A percentile compares a stretch with the other conserved stretches of the same genome.
phyloP scores from a whole-genome alignment of 768 basidiomycete species.

The Pleurotus tuber-regium region DNA sequence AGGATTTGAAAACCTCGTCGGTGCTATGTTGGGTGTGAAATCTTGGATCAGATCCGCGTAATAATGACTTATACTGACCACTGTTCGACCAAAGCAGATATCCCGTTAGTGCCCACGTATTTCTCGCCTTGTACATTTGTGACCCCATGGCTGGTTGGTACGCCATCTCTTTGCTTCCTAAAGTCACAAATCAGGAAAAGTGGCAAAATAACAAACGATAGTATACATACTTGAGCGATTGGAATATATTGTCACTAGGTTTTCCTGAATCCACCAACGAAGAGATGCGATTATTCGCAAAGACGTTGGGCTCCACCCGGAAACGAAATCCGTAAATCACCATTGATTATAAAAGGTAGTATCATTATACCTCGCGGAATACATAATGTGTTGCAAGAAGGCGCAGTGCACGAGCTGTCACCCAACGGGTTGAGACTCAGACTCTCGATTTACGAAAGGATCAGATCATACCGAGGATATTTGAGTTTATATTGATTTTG shows the following conservation, averaged over 20 bases:
- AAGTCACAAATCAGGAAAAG: background rate
- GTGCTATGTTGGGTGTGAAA: background rate
- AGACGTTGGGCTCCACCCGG: constrained; percentile 21
- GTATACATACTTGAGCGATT: constrained; percentile 14
- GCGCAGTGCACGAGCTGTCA: constrained; percentile 27
- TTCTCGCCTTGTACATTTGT: constrained; percentile 11
- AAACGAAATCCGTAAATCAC: background rate
- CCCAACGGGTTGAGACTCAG: no score
- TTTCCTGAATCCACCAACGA: constrained; percentile 26
- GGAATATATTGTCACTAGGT: constrained; percentile 14
- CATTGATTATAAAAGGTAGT: background rate
- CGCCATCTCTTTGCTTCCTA: constrained; percentile 1
- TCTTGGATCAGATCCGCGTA: background rate
- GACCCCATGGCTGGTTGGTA: background rate
- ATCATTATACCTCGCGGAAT: constrained; percentile 24
- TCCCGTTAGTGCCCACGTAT: constrained; percentile 10
- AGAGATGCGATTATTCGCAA: constrained; percentile 29
- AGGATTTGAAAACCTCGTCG: constrained; percentile 20
- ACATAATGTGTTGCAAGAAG: constrained; percentile 31
- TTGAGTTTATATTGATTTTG: constrained; percentile 17
- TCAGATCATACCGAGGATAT: constrained; percentile 14
- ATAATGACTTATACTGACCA: constrained; percentile 5
- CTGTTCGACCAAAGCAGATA: constrained; percentile 18
- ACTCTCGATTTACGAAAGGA: no score
- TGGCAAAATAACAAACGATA: background rate